Evolutionary conservation across 768 basidiomycete species (phyloP).

Genomic region (Peribolospora kevripleyi): DNA sequence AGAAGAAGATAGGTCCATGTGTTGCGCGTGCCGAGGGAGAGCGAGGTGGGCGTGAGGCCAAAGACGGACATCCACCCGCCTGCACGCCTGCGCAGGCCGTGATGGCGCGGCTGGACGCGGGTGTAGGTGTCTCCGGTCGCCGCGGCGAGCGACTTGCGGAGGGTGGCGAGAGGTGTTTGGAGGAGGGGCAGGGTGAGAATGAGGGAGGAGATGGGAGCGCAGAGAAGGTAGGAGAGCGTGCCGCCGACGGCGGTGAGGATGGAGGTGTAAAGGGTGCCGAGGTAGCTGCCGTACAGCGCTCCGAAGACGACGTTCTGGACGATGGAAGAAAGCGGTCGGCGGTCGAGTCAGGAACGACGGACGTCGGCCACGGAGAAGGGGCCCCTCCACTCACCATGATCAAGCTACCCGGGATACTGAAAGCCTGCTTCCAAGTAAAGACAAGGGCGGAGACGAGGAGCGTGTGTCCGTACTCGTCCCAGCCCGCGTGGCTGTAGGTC

Average conservation of each 20-base stretch:
- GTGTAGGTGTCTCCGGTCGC: not conserved
- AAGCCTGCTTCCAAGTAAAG: constrained; percentile 16
- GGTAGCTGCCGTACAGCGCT: constrained; percentile 12
- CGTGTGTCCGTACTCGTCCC: constrained; percentile 10
- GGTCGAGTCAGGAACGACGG: constrained; percentile 9
- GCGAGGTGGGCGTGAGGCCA: too few relatives aligned
- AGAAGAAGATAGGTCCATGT: constrained; percentile 14
- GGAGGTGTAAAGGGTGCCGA: constrained; percentile 12
- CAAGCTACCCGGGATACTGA: constrained; percentile 1
- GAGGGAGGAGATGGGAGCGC: not conserved
- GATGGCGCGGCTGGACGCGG: not conserved
- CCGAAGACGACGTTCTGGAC: constrained; percentile 15
- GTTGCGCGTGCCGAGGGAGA: constrained; percentile 5
- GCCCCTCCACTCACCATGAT: not conserved
- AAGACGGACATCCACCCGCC: too few relatives aligned
- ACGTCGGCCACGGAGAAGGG: not conserved
- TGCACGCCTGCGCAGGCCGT: not conserved
- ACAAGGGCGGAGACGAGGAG: constrained; percentile 11
- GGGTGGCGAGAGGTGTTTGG: constrained; percentile 5
- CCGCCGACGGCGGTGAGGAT: constrained; percentile 13
- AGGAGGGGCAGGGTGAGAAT: constrained; percentile 10
- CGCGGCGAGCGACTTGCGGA: not conserved
- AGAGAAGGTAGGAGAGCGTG: constrained; percentile 13
- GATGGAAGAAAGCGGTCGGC: not conserved
- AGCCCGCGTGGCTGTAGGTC: constrained; percentile 10